A percentile compares a stretch with the other conserved stretches of the same genome.
Conservation (phyloP, 495 filamentous ascomycete species). For the Neurospora sp. region DNA sequence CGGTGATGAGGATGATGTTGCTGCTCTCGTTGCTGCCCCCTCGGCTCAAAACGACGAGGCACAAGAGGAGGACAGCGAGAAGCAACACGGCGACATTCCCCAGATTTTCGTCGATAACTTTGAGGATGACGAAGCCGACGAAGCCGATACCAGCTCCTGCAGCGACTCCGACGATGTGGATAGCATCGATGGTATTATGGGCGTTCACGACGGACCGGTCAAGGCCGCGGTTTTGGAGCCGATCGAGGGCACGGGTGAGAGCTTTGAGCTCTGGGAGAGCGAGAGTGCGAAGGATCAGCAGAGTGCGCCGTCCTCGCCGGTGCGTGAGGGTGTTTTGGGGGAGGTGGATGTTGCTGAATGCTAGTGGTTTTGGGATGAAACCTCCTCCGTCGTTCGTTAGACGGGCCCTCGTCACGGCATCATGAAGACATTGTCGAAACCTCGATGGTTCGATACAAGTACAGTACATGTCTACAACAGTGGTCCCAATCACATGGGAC, state of each 20-base stretch:
- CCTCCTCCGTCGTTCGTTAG: neutral
- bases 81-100: neutral
- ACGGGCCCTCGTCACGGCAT: no score
- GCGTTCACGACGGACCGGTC: slow-evolving; percentile 25
- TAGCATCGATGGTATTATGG: slow-evolving; percentile 40
- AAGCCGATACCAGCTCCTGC: slow-evolving; percentile 3
- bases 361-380: neutral
- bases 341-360: neutral
- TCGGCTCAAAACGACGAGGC: neutral
- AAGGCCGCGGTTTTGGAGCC: slow-evolving; percentile 38
- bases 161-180: slow-evolving; percentile 7
- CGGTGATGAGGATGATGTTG: slow-evolving; percentile 43
- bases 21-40: neutral
- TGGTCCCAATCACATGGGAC: neutral
- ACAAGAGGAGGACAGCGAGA: neutral
- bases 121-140: slow-evolving; percentile 3
- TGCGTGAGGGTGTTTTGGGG: neutral
- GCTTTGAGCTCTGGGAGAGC: slow-evolving; percentile 58
- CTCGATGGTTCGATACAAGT: neutral
- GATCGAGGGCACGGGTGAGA: slow-evolving; percentile 41
- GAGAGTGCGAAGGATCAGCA: slow-evolving; percentile 45
- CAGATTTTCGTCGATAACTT: slow-evolving; percentile 7
- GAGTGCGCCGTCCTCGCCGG: slow-evolving; percentile 17
- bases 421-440: no score
- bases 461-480: neutral